Percentiles rank a stretch among this genome's conserved stretches.
These are phyloP conservation scores for Globisporangium ultimum DNA, from an alignment of 352 stramenopile genomes.

Conservation along the genomic window DNA sequence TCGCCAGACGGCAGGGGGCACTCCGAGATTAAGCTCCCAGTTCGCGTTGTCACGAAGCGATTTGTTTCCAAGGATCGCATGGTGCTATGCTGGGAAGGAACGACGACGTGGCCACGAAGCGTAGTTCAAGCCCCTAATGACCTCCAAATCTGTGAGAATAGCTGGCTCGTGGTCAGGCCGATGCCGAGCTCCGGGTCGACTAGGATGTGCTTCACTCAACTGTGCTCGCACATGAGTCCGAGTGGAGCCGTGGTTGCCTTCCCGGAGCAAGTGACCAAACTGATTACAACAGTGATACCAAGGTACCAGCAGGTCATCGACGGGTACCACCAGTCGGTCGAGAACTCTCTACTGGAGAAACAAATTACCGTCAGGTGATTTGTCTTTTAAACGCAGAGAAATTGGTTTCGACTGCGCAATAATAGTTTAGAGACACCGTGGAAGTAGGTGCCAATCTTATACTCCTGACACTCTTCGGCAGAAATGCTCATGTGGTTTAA, in stretches of 20 bases:
- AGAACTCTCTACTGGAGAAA: slow-evolving; percentile 16
- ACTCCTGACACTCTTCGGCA: no score
- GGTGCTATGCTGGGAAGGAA: slow-evolving; percentile 13
- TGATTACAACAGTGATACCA: slow-evolving; percentile 7
- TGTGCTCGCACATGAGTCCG: slow-evolving; percentile 4
- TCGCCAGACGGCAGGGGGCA: no score
- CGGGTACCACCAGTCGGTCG: slow-evolving; percentile 11
- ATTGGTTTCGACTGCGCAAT: no score
- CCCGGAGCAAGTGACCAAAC: background rate
- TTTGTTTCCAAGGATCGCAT: slow-evolving; percentile 10
- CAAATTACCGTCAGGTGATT: background rate
- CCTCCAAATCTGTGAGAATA: slow-evolving; percentile 6
- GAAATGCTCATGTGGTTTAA: no score
- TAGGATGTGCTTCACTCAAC: slow-evolving; percentile 2
- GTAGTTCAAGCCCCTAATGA: background rate
- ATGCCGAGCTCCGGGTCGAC: background rate
- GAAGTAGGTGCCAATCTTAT: no score
- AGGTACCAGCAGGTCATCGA: slow-evolving; percentile 4
- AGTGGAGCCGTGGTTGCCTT: background rate
- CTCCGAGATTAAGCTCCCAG: no score
- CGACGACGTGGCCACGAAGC: slow-evolving; percentile 4
- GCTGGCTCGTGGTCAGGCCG: slow-evolving; percentile 7
- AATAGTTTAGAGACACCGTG: no score
- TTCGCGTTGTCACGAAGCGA: slow-evolving; percentile 6
- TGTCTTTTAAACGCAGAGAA: no score